These are phyloP conservation scores for Luffa aegyptiaca DNA, from an alignment of 306 rosid genomes.

Conservation along the genomic window DNA sequence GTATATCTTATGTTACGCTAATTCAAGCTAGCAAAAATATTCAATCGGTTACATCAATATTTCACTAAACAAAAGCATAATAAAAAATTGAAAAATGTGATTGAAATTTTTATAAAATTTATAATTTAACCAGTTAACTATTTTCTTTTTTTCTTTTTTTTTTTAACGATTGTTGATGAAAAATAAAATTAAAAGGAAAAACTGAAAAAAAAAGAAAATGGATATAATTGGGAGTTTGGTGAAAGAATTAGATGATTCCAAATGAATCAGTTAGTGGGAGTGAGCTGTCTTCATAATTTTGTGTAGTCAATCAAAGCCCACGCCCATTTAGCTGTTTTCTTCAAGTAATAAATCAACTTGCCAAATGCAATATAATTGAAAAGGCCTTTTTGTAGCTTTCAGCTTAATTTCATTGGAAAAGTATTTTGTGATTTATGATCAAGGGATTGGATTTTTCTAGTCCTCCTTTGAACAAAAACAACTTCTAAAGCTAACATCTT, in stretches of 20 bases:
- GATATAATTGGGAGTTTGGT: not conserved
- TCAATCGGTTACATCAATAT: no score
- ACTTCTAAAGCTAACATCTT: not conserved
- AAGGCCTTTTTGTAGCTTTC: not conserved
- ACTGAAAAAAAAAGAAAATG: no score
- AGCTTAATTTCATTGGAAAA: no score
- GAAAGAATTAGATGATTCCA: not conserved
- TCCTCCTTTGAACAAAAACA: not conserved
- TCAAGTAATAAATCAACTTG: not conserved
- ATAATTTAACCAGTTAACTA: no score
- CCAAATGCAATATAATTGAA: not conserved
- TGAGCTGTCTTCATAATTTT: not conserved
- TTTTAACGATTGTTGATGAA: no score
- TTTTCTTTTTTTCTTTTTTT: no score
- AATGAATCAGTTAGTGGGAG: not conserved
- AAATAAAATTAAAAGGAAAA: no score
- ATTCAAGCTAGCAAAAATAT: no score
- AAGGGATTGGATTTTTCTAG: not conserved
- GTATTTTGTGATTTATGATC: not conserved
- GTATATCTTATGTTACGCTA: no score
- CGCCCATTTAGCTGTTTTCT: not conserved
- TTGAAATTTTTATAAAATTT: no score
- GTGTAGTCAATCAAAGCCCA: not conserved
- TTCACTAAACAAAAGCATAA: no score
- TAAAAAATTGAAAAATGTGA: no score